These are phyloP conservation scores for Fusarium sp. DNA, from an alignment of 2,329 filamentous ascomycete genomes.

Conservation along the genomic window DNA sequence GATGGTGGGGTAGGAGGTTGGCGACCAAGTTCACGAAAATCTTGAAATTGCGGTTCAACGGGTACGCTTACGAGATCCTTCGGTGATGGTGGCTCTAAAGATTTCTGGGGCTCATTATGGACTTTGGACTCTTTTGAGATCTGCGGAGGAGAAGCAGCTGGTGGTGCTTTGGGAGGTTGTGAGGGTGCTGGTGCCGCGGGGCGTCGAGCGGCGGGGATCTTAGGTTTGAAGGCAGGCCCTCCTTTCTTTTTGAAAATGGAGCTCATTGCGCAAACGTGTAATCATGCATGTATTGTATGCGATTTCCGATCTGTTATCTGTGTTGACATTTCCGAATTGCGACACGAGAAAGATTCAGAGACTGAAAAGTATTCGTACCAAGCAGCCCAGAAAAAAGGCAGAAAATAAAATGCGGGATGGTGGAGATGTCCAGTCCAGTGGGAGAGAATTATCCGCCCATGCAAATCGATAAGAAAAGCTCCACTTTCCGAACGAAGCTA, in stretches of 20 bases:
- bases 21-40: conserved; percentile 24
- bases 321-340: conserved; percentile 35
- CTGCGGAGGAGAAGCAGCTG: conserved; percentile 27
- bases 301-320: conserved; percentile 13
- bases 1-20: conserved; percentile 42
- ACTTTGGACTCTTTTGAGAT: conserved; percentile 21
- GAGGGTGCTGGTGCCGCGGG: conserved; percentile 53
- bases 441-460: conserved; percentile 51
- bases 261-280: conserved; percentile 62
- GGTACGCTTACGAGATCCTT: not conserved
- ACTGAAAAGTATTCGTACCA: conserved; percentile 37
- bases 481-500: conserved; percentile 47
- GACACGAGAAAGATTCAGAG: conserved; percentile 12
- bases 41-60: conserved; percentile 16
- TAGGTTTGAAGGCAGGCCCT: conserved; percentile 75
- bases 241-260: conserved; percentile 76
- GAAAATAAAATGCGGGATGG: conserved; percentile 50
- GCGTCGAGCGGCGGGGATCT: conserved; percentile 68
- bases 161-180: conserved; percentile 36
- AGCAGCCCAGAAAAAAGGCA: conserved; percentile 42
- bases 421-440: conserved; percentile 26
- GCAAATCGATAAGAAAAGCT: conserved; percentile 49
- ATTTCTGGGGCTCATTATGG: conserved; percentile 16
- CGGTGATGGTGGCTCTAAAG: not conserved
- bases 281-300: conserved; percentile 26